Percentiles rank a stretch among this genome's conserved stretches.
Evolutionary conservation across 768 basidiomycete genomes (phyloP).

Genomic region (Bullera alba): DNA sequence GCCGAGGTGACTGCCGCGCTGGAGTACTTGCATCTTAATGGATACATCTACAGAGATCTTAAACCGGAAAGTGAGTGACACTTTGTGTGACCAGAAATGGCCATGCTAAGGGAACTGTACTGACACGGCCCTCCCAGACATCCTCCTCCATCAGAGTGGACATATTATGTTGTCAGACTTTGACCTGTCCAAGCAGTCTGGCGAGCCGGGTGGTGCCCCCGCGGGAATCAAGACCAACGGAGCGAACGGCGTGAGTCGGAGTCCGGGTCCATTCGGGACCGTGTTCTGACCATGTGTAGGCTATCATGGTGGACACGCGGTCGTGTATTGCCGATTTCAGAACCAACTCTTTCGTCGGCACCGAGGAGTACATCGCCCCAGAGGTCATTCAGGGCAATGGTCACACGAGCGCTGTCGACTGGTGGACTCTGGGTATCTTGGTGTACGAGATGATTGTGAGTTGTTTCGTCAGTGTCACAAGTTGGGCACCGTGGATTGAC

Average conservation of each 20-base stretch:
- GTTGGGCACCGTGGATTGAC: slow-evolving; percentile 1
- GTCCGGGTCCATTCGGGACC: not conserved
- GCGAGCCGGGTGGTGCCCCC: slow-evolving; percentile 74
- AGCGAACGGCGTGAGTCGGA: slow-evolving; percentile 72
- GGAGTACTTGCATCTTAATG: slow-evolving; percentile 98
- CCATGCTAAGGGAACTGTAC: not conserved
- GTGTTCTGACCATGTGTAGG: slow-evolving; percentile 50
- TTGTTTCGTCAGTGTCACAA: not conserved
- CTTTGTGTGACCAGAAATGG: no score
- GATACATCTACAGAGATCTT: slow-evolving; percentile 97
- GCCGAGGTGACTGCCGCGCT: slow-evolving; percentile 96
- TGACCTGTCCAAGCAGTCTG: slow-evolving; percentile 93
- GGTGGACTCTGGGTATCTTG: slow-evolving; percentile 98
- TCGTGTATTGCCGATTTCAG: slow-evolving; percentile 95
- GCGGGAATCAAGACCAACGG: slow-evolving; percentile 78
- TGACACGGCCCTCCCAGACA: slow-evolving; percentile 57
- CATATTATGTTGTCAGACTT: slow-evolving; percentile 99
- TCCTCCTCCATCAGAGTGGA: slow-evolving; percentile 91
- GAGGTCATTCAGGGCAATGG: slow-evolving; percentile 96
- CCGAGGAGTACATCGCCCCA: slow-evolving; percentile 99
- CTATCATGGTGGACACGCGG: slow-evolving; percentile 91
- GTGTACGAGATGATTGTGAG: slow-evolving; percentile 78
- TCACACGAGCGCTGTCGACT: slow-evolving; percentile 97
- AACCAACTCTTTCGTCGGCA: slow-evolving; percentile 98
- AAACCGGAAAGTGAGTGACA: slow-evolving; percentile 98